Evolutionary conservation across 2,329 filamentous ascomycete species (phyloP), one percentile per base, ranked within the genome.

Genomic region (Graphium sp.): DNA sequence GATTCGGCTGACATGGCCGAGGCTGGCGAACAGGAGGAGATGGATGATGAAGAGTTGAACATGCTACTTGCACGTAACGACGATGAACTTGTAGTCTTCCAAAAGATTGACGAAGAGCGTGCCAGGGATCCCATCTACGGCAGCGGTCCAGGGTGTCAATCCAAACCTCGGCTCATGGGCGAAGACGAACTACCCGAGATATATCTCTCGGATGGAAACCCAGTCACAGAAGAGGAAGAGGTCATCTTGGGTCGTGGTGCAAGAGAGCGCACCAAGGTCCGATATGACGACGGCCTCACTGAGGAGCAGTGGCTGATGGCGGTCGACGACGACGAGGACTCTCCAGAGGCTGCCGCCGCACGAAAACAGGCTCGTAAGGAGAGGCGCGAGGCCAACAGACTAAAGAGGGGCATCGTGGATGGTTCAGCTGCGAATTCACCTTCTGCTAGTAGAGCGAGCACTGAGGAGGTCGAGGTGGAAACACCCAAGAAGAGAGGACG

Each of bases 221-320:
- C 80, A 2, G 72, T 83, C 11, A 62, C 71, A 1, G 82, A 92
- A 39, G 66, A 75, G 13, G 77, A 81, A 35, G 82, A 89, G 38
- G 62, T 74, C 18, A 59, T 74, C 16, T 58, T 74, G 18, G 89
- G 89, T 34, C 85, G 89, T 50, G 89, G 89, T 42, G 87, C 87
- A 37, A 80, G 89, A 58, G 89, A 98, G 55, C 76, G 91, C 35
- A 94, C 84, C 39, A 76, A 83, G 45, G 85, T 94, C 43, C 80
- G 79, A 50, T 98, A 98, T 42, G 89, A 98, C 43, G 89, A 98
- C 45, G 89, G 91, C 29, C 71, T 98, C 18, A 95, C 89, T 0
- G 91, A 98, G 55, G 89, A 98, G 57, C 91, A 98, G 52, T 98
- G 89, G 89, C 68, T 95, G 29, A 87, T 93, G 61, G 89, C 89